phyloP scores from a whole-genome alignment of 1,284 basidiomycete genomes.

The Acaromyces ingoldii region DNA sequence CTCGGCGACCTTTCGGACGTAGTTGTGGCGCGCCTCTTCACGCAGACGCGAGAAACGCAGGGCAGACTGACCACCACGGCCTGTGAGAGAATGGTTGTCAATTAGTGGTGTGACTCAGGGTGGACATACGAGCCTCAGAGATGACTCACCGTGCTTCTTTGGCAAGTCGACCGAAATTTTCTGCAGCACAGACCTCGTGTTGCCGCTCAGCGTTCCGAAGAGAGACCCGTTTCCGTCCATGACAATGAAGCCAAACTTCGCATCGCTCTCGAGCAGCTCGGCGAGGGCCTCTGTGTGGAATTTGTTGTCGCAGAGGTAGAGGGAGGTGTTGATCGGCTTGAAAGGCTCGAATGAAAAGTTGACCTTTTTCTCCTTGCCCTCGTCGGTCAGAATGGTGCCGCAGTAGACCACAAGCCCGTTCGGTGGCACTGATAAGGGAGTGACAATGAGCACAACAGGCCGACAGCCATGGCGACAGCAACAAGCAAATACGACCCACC shows the following conservation, averaged over 20 bases:
- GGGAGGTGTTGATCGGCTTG: constrained; percentile 87
- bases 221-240: constrained; percentile 98
- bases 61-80: constrained; percentile 97
- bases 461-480: background rate
- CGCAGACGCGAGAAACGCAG: constrained; percentile 99
- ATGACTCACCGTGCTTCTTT: constrained; percentile 88
- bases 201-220: constrained; percentile 91
- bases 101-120: too few species aligned
- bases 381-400: constrained; percentile 94
- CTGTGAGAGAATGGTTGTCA: constrained; percentile 7
- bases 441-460: background rate
- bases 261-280: constrained; percentile 93
- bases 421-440: constrained; percentile 70
- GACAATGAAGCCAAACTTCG: constrained; percentile 97
- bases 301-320: constrained; percentile 99
- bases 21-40: constrained; percentile 99
- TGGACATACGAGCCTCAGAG: too few species aligned
- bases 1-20: constrained; percentile 98
- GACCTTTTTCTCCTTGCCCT: constrained; percentile 89
- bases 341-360: constrained; percentile 84
- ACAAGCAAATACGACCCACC: constrained; percentile 5
- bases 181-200: constrained; percentile 93
- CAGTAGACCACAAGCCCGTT: constrained; percentile 89
- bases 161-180: constrained; percentile 99
- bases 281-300: constrained; percentile 98